Evolutionary conservation across 306 rosid genomes (phyloP), one percentile per base, ranked within the genome.

Genomic region (Sindora glabra): DNA sequence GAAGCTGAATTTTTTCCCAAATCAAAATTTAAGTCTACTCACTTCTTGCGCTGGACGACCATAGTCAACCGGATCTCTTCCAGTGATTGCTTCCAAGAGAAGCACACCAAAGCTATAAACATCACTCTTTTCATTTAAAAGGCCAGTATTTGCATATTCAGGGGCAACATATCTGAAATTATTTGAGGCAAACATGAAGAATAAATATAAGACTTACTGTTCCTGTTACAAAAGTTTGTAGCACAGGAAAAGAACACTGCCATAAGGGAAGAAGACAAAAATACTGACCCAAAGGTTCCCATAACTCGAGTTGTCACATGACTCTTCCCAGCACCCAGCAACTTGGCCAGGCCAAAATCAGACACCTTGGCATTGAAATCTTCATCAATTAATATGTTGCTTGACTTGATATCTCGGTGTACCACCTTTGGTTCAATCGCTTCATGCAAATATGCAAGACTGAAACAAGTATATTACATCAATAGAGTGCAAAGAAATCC

Each of bases 381-480:
- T 8, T 81, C 89, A 22, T 89, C 97, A 27, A 89, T 81, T 80
- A 89, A 74, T 73, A 89, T 89, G 67, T 89, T 86, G 78, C 97
- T 89, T n/a, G 97, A 89, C 59, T 89, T 89, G 66, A 86, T 82
- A 74, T 89, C 95, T 46, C 95, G 81, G 66, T 89, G 97, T 12
- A 89, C 87, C 77, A 89, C 97, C 77, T 89, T 89, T 5, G 95
- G 97, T 73, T 89, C 97, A 72, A 86, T 89, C 30, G 97, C 97
- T 83, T 89, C 97, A 13, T 89, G 97, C 63, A 89, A 76, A 76
- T 89, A 89, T 32, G 95, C 92, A 62, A 86, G 92, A 48, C 97
- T 89, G 84, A 67, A 74, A 74, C 70, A 59, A 57, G 65, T 4
- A 73, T 5, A 48, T 40, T 49, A 39, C 29, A 66, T 81, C 25